phyloP scores from a whole-genome alignment of 2,329 filamentous ascomycete species.

The Sphaerostilbella broomeana region DNA sequence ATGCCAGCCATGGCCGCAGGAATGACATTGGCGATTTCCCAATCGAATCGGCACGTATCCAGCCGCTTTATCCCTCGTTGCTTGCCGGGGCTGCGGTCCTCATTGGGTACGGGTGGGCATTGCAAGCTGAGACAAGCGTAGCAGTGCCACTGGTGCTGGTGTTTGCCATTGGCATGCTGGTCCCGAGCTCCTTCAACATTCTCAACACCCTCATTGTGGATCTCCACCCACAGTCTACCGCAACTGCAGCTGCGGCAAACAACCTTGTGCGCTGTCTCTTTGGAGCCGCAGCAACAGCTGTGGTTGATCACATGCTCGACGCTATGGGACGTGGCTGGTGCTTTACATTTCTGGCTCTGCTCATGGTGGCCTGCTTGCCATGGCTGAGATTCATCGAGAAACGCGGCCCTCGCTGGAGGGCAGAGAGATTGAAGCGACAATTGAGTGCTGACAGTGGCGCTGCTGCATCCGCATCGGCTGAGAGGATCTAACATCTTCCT shows the following conservation, averaged over 20 bases:
- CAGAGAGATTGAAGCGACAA: conserved; percentile 38
- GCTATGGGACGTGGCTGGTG: conserved; percentile 55
- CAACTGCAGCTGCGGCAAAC: conserved; percentile 57
- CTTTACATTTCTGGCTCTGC: conserved; percentile 51
- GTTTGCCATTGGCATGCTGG: conserved; percentile 50
- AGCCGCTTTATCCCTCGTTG: conserved; percentile 49
- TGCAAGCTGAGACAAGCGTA: conserved; percentile 44
- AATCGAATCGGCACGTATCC: conserved; percentile 48
- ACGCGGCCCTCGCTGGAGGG: conserved; percentile 44
- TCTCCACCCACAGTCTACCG: conserved; percentile 52
- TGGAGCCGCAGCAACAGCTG: conserved; percentile 52
- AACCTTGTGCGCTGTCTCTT: conserved; percentile 57
- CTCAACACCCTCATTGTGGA: conserved; percentile 60
- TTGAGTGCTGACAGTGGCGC: conserved; percentile 16
- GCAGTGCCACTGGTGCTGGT: conserved; percentile 49
- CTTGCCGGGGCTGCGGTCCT: conserved; percentile 46
- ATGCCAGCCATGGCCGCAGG: conserved; percentile 52
- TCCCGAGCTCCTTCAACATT: conserved; percentile 57
- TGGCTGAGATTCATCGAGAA: conserved; percentile 43
- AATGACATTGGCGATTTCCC: conserved; percentile 46
- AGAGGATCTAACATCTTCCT: neutral
- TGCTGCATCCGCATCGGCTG: neutral
- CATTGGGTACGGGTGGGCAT: conserved; percentile 51
- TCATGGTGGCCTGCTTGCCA: conserved; percentile 43
- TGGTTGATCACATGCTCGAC: conserved; percentile 52